Evolutionary conservation across 2,329 filamentous ascomycete species (phyloP), one percentile per base, ranked within the genome.

Genomic region (Talaromyces albobiverticillius): DNA sequence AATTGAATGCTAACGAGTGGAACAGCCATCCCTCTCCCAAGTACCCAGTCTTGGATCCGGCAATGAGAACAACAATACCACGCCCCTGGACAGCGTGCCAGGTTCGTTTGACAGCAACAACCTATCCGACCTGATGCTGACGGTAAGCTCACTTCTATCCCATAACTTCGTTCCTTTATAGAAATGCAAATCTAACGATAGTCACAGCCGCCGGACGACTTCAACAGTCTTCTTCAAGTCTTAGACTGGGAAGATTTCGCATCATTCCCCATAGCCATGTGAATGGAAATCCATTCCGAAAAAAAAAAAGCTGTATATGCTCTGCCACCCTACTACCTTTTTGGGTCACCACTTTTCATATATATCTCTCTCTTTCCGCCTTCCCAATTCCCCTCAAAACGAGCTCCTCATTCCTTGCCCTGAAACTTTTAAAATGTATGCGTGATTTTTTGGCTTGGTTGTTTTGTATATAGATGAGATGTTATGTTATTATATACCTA

Each of bases 211-310:
- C 51, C 57, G 3, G 57, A 56, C 34, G 54, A 58, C 38, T 57
- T 58, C 36, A 50, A 54, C 31, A 53, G 34, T 38, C 48, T 58
- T 32, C 47, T 58, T 13, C 41, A 54, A 42, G 50, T 55, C n/a
- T 51, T 57, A 13, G 54, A 58, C 42, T 58, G 57, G 57, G 57
- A 58, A 38, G 57, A 58, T 20, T 48, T 58, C 20, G 43, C 53
- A 11, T 40, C 41, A 4, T 51, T 51, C 14, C 47, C 53, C 8
- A 46, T 51, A 29, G 51, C 47, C n/a, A 51, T 52, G 41, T 51
- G 25, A 49, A 14, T n/a, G n/a, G n/a, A 26, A 14, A 22, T 10
- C 16, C 8, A 4, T 13, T n/a, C n/a, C n/a, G n/a, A n/a, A n/a
- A n/a, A n/a, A n/a, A n/a, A n/a, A n/a, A n/a, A n/a, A n/a, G n/a